phyloP scores from a whole-genome alignment of 805 yeast genomes.

The Wickerhamiella dianesei region DNA sequence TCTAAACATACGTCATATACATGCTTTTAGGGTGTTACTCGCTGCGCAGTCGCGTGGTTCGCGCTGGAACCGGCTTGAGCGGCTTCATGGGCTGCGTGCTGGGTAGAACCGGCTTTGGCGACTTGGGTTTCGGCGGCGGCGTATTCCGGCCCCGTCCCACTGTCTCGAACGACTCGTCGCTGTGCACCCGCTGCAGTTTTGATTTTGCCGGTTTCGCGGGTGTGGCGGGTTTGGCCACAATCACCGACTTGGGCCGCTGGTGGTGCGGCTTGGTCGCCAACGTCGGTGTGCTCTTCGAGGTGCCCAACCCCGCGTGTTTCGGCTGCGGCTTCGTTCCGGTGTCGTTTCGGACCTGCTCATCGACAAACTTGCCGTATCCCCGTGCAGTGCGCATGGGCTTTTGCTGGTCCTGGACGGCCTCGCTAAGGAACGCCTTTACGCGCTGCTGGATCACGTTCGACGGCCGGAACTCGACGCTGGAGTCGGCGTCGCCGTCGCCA shows the following conservation, averaged over 20 bases:
- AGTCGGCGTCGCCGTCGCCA: not conserved
- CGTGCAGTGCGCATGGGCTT: conserved; percentile 49
- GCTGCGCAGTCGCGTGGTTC: not conserved
- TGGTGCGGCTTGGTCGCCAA: not conserved
- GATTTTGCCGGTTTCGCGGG: not conserved
- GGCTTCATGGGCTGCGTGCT: not conserved
- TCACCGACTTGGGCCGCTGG: not conserved
- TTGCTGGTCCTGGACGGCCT: conserved; percentile 24
- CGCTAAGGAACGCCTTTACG: conserved; percentile 21
- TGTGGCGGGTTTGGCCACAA: not conserved
- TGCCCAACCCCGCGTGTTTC: not conserved
- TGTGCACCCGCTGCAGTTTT: not conserved
- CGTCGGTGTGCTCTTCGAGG: not conserved
- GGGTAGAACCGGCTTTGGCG: not conserved
- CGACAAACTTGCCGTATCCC: conserved; percentile 48
- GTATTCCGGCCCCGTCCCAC: not conserved
- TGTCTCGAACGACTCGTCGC: not conserved
- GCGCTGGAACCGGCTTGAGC: not conserved
- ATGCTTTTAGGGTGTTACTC: not conserved
- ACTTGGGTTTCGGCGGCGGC: not conserved
- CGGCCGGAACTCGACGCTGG: conserved; percentile 11
- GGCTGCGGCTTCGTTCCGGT: no score
- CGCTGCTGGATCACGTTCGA: conserved; percentile 27
- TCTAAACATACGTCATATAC: not conserved
- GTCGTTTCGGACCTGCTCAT: not conserved